Percentiles rank a stretch among this genome's conserved stretches.
These are phyloP conservation scores for Exophiala aquamarina DNA, from an alignment of 2,329 filamentous ascomycete species.

Conservation along the genomic window DNA sequence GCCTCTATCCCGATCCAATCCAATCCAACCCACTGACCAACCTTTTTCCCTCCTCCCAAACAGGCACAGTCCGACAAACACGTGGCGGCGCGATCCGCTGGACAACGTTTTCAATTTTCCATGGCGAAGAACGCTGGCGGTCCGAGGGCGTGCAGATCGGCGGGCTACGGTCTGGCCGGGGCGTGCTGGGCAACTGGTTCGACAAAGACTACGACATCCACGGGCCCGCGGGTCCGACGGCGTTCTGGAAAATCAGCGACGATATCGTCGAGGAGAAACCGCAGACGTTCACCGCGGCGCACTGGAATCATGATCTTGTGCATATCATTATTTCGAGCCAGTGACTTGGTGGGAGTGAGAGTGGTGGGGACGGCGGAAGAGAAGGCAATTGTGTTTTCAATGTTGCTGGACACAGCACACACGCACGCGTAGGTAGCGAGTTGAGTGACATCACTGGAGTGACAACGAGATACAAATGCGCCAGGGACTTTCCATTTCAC, in stretches of 20 bases:
- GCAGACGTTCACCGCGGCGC: neutral
- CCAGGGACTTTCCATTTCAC: too few relatives aligned
- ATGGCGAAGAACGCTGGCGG: conserved; percentile 70
- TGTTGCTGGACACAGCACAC: too few relatives aligned
- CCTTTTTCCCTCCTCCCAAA: conserved; percentile 36
- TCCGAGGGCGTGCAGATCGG: conserved; percentile 75
- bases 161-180: conserved; percentile 63
- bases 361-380: too few relatives aligned
- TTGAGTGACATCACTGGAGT: too few relatives aligned
- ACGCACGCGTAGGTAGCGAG: too few relatives aligned
- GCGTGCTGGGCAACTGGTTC: conserved; percentile 76
- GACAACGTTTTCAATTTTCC: conserved; percentile 67
- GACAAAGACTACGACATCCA: conserved; percentile 69
- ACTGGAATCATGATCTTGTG: neutral
- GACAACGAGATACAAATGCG: too few relatives aligned
- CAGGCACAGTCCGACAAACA: conserved; percentile 64
- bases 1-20: too few relatives aligned
- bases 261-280: conserved; percentile 32
- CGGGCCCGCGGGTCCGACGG: conserved; percentile 72
- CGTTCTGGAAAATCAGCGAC: conserved; percentile 74
- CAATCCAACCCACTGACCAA: too few relatives aligned
- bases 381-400: too few relatives aligned
- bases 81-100: conserved; percentile 71
- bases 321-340: neutral
- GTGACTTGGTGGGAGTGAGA: too few relatives aligned